A percentile compares a stretch with the other conserved stretches of the same genome.
phyloP scores from a whole-genome alignment of 192 early-diverging fungal species.

The Coemansia sp. region DNA sequence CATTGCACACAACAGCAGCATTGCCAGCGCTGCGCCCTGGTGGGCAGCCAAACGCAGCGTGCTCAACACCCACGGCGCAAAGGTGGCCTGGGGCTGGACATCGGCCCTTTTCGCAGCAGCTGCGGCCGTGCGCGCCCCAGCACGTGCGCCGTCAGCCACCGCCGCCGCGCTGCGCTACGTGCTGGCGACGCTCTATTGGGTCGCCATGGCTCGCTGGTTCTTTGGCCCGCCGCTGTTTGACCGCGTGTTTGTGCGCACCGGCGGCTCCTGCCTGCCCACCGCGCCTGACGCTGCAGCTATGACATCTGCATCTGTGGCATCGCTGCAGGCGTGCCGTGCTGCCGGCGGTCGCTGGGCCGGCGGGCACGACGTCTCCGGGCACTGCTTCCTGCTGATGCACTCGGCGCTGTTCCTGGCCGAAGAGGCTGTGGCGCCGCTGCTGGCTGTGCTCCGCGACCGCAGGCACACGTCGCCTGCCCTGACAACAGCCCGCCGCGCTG shows the following conservation, averaged over 20 bases:
- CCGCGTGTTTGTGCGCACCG: constrained; percentile 69
- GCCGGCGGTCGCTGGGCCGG: constrained; percentile 70
- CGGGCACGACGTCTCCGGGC: constrained; percentile 86
- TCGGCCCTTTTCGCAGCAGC: constrained; percentile 59
- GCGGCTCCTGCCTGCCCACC: constrained; percentile 58
- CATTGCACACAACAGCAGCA: not conserved
- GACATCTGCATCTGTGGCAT: constrained; percentile 1
- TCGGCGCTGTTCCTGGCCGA: constrained; percentile 71
- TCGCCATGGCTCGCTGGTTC: constrained; percentile 78
- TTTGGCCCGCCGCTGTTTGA: constrained; percentile 83
- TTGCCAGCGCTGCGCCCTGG: constrained; percentile 6
- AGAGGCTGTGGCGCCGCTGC: constrained; percentile 56
- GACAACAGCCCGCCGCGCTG: constrained; percentile 22
- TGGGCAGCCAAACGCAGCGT: constrained; percentile 73
- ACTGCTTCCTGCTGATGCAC: constrained; percentile 81
- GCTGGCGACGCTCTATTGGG: constrained; percentile 79
- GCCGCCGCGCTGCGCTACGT: constrained; percentile 52
- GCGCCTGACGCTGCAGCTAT: not conserved
- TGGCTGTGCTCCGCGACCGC: constrained; percentile 56
- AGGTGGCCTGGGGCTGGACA: constrained; percentile 89
- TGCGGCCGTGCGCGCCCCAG: constrained; percentile 20
- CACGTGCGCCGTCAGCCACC: constrained; percentile 10
- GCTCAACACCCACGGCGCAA: constrained; percentile 77
- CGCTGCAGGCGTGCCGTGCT: constrained; percentile 43
- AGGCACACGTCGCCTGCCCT: constrained; percentile 12